Evolutionary conservation across 2,329 filamentous ascomycete species (phyloP), one percentile per base, ranked within the genome.

Genomic region (Sodiomyces alkalinus): DNA sequence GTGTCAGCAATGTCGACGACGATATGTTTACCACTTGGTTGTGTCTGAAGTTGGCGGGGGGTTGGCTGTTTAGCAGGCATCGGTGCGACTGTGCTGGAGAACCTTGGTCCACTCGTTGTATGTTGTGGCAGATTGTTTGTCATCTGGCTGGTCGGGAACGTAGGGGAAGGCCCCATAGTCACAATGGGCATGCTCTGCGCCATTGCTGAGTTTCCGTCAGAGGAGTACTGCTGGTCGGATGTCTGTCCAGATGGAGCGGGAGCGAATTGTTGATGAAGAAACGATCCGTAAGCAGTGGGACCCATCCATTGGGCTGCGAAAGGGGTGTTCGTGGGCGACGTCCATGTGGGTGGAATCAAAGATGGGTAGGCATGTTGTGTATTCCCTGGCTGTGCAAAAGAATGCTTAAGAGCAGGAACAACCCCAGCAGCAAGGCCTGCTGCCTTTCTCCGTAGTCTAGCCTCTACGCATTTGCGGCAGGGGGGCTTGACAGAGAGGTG

Each of bases 1-100:
- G 60, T 63, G 39, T 64, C 55, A 4, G 60, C 59, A 14, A 65
- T 54, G 39, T 65, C 61, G 15, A 62, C 55, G 20, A 63, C 55
- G 15, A 62, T 51, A 20, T 47, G 51, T 31, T 53, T 56, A 16
- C 47, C 48, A 22, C 48, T 46, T 18, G 37, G 31, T 8, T 43
- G 41, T 7, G 40, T 41, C 20, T 41, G 48, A 27, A 34, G 31
- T 11, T 34, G 30, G 23, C 34, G 38, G 4, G 34, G 27, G 11
- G 32, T 15, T 7, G 30, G 26, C 2, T 11, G 17, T 21, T 20
- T 15, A 13, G 28, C 7, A 21, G 22, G 3, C 12, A 14, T 14
- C 7, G 22, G 3, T 14, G 8, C 16, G 22, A n/a, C n/a, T n/a
- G n/a, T n/a, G n/a, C n/a, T n/a, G n/a, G n/a, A n/a, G n/a, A n/a